Conservation (phyloP, 1,284 basidiomycete genomes). For the Rhodofomes roseus region DNA sequence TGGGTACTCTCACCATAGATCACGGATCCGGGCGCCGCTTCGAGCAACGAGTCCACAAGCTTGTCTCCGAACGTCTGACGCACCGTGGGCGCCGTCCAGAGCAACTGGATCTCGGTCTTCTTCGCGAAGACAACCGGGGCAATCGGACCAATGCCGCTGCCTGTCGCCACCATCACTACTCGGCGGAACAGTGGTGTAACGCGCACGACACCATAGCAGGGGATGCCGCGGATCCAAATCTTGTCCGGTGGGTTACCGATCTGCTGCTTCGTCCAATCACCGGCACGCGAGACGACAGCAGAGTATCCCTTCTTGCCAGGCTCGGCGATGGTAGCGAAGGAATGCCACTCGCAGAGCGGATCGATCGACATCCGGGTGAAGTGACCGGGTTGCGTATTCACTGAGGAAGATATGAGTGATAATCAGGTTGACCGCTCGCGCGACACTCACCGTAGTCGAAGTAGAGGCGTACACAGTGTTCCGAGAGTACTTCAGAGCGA, state of each 20-base stretch:
- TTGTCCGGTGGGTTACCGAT: slow-evolving; percentile 47
- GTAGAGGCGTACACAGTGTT: slow-evolving; percentile 51
- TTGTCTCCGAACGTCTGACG: slow-evolving; percentile 54
- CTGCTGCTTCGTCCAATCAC: slow-evolving; percentile 52
- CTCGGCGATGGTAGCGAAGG: slow-evolving; percentile 51
- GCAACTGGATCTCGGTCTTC: slow-evolving; percentile 44
- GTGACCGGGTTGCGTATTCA: slow-evolving; percentile 47
- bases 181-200: slow-evolving; percentile 53
- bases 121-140: slow-evolving; percentile 48
- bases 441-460: slow-evolving; percentile 44
- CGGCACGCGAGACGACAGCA: slow-evolving; percentile 52
- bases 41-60: slow-evolving; percentile 48
- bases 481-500: slow-evolving; percentile 46
- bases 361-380: slow-evolving; percentile 49
- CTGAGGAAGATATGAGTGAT: slow-evolving; percentile 11
- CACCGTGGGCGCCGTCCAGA: slow-evolving; percentile 57
- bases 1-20: slow-evolving; percentile 42
- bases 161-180: slow-evolving; percentile 55
- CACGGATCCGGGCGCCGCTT: slow-evolving; percentile 47
- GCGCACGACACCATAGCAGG: slow-evolving; percentile 50
- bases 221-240: slow-evolving; percentile 53
- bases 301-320: slow-evolving; percentile 52
- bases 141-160: slow-evolving; percentile 56
- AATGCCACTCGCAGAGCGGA: slow-evolving; percentile 58
- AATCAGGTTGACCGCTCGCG: not conserved